Base-by-base conservation (phyloP, 2,329 filamentous ascomycete species). In the Diaporthe amygdali region DNA sequence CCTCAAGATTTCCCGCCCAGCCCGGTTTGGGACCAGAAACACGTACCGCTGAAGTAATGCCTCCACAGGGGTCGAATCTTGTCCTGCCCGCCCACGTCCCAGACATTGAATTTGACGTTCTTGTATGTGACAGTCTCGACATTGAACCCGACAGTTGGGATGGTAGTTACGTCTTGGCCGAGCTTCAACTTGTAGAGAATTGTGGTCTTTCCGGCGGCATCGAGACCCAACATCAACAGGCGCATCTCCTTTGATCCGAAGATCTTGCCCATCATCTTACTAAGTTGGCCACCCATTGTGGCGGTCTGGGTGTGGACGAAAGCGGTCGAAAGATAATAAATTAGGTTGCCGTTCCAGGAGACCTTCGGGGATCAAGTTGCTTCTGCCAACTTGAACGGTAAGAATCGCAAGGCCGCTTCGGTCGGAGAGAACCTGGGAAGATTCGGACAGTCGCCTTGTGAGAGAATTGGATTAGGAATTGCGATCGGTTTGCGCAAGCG, bases 171-270 rank as follows among this genome's bases (percentile, higher is more conserved):
- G 81, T 97, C 95, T 88, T 98, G 95, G 84, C 96, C 95, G 73
- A 98, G 91, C 90, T 98, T 98, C 81, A 99, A 90, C 89, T 98
- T 98, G 90, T 98, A 99, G 74, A 99, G 92, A 80, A 98, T 98
- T 70, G 96, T 98, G 59, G 96, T 99, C 89, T 99, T 99, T 88
- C 96, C 96, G 76, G 96, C 96, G 76, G 96, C 96, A 85, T 99
- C 96, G 78, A 98, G 91, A 78, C 96, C 96, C 78, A 99, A 89
- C 96, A 99, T 99, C 81, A 98, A 88, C 82, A 99, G 92, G 80
- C 96, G 93, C 95, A 98, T 98, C 87, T 98, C 96, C 89, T 97
- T 97, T 77, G 96, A 97, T 85, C 96, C 96, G 88, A 97, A 98
- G 88, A 98, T 94, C 91, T 97, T 97, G 85, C 94, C 94, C 92